Base-by-base conservation (phyloP, 768 basidiomycete genomes). In the Amanita jacksonii region DNA sequence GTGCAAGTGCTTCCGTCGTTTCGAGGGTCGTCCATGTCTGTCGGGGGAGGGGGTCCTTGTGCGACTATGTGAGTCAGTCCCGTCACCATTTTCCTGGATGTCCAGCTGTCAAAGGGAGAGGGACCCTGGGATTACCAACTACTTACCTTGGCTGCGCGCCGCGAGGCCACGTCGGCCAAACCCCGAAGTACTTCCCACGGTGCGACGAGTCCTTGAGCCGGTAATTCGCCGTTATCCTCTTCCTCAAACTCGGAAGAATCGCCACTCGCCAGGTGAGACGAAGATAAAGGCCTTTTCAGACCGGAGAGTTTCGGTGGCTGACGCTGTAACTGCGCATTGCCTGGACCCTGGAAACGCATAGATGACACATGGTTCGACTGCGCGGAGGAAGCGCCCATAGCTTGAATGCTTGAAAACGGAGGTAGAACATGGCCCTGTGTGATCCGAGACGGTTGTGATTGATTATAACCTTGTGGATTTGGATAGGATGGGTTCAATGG, bases 221-320 rank as follows among this genome's bases (percentile, higher is more conserved):
- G 88, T 10, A 91, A 62, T 57, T 84, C 88, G 13, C 83, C 81
- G 46, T 75, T 75, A 33, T 85, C 85, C 35, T 88, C 85, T 38
- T 87, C 86, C 39, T 90, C 89, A n/a, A 77, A 60, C 55, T 89
- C 88, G 28, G 86, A 85, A 1, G 87, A 87, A 60, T 89, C 79
- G 8, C 83, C 79, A 50, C 84, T 88, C 7, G 81, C 78, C 48
- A 79, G 74, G 52, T 76, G 78, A 1, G 85, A 85, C 10, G 77
- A 71, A 3, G 72, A 28, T 4, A 40, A 64, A 9, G 76, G 73
- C 51, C 84, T 70, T 61, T 85, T 86, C 45, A 74, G 63, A 22
- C 69, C 67, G 31, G 71, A 34, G 20, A 60, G 23, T 54, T 44
- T 51, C 65, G 63, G 50, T 41, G 64, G 28, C 41, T 54, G 51